Conservation (phyloP, 257 asterid species). For the Penstemon eatonii region DNA sequence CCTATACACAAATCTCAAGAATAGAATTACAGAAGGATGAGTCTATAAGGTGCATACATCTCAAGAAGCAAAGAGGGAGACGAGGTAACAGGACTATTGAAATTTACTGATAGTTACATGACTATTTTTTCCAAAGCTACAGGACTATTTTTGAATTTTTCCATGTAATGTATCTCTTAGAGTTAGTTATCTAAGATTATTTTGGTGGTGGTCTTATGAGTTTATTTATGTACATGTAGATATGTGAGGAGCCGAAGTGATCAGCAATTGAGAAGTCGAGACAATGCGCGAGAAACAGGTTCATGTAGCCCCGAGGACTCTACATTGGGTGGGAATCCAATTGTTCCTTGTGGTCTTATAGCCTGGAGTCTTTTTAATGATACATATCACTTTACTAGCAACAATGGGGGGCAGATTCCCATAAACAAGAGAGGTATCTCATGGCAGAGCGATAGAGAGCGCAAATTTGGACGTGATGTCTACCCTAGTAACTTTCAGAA, state of each 20-base stretch:
- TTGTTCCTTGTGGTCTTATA: slow-evolving; percentile 95
- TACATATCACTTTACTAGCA: slow-evolving; percentile 58
- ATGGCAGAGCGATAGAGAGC: slow-evolving; percentile 95
- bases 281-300: slow-evolving; percentile 25
- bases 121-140: too few relatives aligned
- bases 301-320: slow-evolving; percentile 79
- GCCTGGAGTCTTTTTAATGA: slow-evolving; percentile 82
- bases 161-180: neutral
- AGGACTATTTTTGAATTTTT: too few relatives aligned
- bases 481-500: slow-evolving; percentile 77
- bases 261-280: slow-evolving; percentile 51
- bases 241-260: slow-evolving; percentile 84
- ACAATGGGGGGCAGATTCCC: slow-evolving; percentile 39
- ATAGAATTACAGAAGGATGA: too few relatives aligned
- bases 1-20: too few relatives aligned
- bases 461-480: slow-evolving; percentile 75
- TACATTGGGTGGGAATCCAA: slow-evolving; percentile 36
- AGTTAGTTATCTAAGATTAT: neutral
- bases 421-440: slow-evolving; percentile 71
- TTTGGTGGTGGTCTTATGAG: neutral
- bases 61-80: too few relatives aligned
- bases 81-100: too few relatives aligned
- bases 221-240: slow-evolving; percentile 35
- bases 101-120: too few relatives aligned
- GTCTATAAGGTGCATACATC: too few relatives aligned